Evolutionary conservation across 371 early-diverging fungal genomes (phyloP), one percentile per base, ranked within the genome.

Genomic region (Funneliformis caledonium): DNA sequence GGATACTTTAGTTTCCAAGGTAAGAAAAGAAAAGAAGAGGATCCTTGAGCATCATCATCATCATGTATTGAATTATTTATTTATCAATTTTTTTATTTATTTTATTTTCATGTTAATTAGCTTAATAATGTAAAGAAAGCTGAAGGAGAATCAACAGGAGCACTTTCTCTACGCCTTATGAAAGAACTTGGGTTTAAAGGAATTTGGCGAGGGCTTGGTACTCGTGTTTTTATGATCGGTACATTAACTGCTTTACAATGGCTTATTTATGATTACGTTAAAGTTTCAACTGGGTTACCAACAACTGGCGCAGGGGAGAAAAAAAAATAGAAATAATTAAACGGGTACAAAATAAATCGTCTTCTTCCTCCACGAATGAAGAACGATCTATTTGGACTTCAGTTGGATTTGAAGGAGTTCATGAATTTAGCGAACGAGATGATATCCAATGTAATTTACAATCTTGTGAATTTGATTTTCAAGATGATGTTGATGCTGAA

Each of bases 1-100:
- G 80, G 98, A 98, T 87, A 94, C 97, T 0, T 85, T 97, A 68
- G 90, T 97, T 73, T 97, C 97, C 82, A 94, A 97, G 89, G 90
- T 98, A 62, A 61, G 37, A 37, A 37, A 37, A 37, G 37, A 37
- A 37, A 37, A 37, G 3, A 37, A 37, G 3, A 37, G 1, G 37
- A 37, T 37, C 37, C 1, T 2, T 37, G 33, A 9, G 37, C 26
- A 26, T 37, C 3, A 37, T 37, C 43, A 42, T 68, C 19, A 11
- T 19, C 16, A 4, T 52, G 56, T 4, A 14, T 42, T 12, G 19
- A 1, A 31, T 16, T 68, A 68, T 68, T 14, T 42, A 6, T 2
- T 37, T 1, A 37, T 37, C 37, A 68, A 42, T 43, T 19, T 11
- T 37, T 16, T 5, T 19, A 43, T 68, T 42, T 14, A 26, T 31